phyloP scores from a whole-genome alignment of 75 land plant genomes.

The Pinus tabuliformis region DNA sequence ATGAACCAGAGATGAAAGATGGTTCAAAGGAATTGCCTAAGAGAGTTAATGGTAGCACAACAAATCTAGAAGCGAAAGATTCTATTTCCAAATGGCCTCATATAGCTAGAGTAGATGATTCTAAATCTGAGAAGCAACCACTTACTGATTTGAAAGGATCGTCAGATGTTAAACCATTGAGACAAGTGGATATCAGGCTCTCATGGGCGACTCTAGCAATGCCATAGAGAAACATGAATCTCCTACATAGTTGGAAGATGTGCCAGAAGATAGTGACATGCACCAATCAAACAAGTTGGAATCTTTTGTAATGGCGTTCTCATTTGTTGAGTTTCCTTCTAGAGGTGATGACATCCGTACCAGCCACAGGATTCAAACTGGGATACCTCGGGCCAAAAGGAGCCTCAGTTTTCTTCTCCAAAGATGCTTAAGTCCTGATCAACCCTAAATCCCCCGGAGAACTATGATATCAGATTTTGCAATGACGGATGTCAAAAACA shows the following conservation, averaged over 20 bases:
- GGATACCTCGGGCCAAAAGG: no score
- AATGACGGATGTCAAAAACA: no score
- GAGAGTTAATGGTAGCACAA: background rate
- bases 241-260: background rate
- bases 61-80: background rate
- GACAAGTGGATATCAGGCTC: background rate
- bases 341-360: no score
- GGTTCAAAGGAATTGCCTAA: background rate
- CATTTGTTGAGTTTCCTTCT: no score
- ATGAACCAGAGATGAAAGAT: constrained; percentile 3
- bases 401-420: no score
- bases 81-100: background rate
- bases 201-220: background rate
- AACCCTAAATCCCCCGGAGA: no score
- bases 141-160: no score
- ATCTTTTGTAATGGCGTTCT: no score
- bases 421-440: no score
- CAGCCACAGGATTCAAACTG: no score
- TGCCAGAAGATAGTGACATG: background rate
- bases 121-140: background rate
- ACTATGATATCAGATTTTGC: no score
- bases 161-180: background rate
- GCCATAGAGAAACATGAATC: background rate
- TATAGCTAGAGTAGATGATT: background rate
- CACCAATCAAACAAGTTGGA: background rate